Evolutionary conservation across 768 basidiomycete genomes (phyloP).

Genomic region (Gloeophyllum trabeum): DNA sequence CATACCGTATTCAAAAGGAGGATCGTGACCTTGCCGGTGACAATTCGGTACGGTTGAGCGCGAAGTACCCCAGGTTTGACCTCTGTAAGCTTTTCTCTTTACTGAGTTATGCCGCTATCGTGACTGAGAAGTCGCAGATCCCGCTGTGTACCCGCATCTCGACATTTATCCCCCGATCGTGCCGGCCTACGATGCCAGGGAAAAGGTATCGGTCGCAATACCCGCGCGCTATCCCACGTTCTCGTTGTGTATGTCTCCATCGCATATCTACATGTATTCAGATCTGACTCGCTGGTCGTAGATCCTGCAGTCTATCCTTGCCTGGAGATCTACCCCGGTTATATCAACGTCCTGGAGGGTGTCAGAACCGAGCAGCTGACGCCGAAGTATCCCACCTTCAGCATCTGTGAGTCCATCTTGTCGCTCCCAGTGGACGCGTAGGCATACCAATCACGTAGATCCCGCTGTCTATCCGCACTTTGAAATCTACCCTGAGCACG

Average conservation of each 20-base stretch:
- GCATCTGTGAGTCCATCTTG: constrained; percentile 6
- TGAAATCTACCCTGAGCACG: constrained; percentile 7
- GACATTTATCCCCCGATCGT: constrained; percentile 24
- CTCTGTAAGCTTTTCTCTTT: not conserved
- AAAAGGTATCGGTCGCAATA: not conserved
- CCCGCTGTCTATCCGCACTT: constrained; percentile 11
- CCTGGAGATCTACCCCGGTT: constrained; percentile 8
- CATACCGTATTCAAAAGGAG: constrained; percentile 3
- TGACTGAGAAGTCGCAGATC: constrained; percentile 16
- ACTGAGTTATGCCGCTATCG: not conserved
- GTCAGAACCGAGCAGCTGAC: too few relatives aligned
- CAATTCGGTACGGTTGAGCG: not conserved
- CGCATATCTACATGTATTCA: too few relatives aligned
- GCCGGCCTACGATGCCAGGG: not conserved
- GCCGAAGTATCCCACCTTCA: constrained; percentile 9
- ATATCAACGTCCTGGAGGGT: too few relatives aligned
- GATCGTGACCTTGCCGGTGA: not conserved
- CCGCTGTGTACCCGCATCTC: constrained; percentile 28
- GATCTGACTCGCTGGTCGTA: constrained; percentile 1
- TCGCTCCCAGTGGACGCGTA: not conserved
- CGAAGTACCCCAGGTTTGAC: not conserved
- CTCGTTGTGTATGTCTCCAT: too few relatives aligned
- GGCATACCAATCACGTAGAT: constrained; percentile 5
- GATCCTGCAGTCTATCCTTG: constrained; percentile 11
- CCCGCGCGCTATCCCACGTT: too few relatives aligned